Conservation (phyloP, 495 filamentous ascomycete species). For the Daldinia vernicosa region DNA sequence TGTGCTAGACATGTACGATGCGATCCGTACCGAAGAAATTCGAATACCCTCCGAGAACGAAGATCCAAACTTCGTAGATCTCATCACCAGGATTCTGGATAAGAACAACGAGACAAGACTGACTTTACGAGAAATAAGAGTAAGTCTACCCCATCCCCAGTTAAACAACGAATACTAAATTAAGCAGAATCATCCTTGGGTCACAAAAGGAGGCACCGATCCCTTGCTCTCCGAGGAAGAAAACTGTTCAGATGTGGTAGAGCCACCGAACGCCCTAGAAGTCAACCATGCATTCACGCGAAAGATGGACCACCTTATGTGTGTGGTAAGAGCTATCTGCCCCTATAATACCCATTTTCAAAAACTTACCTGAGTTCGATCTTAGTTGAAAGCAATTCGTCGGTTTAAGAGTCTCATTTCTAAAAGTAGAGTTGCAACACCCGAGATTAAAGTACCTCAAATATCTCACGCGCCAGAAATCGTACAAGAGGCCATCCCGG, state of each 20-base stretch:
- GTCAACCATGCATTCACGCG: constrained; percentile 89
- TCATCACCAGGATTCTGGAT: constrained; percentile 73
- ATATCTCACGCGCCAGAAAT: constrained; percentile 14
- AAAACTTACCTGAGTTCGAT: constrained; percentile 24
- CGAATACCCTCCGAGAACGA: constrained; percentile 63
- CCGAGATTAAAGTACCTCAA: constrained; percentile 9
- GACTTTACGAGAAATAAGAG: constrained; percentile 80
- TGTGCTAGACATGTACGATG: constrained; percentile 87
- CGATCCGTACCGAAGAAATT: constrained; percentile 74
- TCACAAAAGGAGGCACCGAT: constrained; percentile 83
- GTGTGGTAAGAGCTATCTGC: constrained; percentile 70
- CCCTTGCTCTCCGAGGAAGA: constrained; percentile 82
- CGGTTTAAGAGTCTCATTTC: constrained; percentile 74
- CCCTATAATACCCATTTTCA: not conserved
- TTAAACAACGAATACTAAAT: constrained; percentile 15
- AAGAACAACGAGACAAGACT: constrained; percentile 84
- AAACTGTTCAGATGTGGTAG: constrained; percentile 83
- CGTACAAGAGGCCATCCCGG: constrained; percentile 8
- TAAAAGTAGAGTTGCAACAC: constrained; percentile 47
- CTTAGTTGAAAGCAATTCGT: constrained; percentile 88
- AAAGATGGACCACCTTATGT: constrained; percentile 83
- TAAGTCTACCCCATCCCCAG: constrained; percentile 51
- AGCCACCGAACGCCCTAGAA: constrained; percentile 85
- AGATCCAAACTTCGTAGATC: constrained; percentile 69
- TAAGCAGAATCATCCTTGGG: constrained; percentile 88